Evolutionary conservation across 1,139 yeast species (phyloP).

Genomic region (Pichia sp.): DNA sequence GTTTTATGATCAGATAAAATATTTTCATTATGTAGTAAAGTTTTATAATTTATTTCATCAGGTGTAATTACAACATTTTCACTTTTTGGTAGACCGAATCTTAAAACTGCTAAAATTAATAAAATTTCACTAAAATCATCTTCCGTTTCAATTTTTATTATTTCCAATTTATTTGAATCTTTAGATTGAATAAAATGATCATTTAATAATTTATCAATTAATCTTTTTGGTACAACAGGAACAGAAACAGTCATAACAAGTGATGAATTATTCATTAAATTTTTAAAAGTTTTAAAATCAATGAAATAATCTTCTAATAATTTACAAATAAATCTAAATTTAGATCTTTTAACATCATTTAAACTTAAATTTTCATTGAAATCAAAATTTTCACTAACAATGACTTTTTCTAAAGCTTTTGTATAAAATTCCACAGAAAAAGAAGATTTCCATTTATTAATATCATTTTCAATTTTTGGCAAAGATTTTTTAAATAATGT

Average conservation of each 20-base stretch:
- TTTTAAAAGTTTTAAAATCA: constrained; percentile 11
- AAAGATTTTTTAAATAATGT: constrained; percentile 10
- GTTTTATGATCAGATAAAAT: constrained; percentile 16
- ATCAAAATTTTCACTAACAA: constrained; percentile 5
- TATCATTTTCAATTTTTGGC: constrained; percentile 13
- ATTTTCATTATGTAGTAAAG: constrained; percentile 9
- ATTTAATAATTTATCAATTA: constrained; percentile 11
- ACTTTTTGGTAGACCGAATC: constrained; percentile 14
- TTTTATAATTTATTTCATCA: constrained; percentile 8
- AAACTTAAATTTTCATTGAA: constrained; percentile 1
- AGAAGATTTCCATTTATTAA: constrained; percentile 8
- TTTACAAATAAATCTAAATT: constrained; percentile 11
- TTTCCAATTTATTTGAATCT: constrained; percentile 15
- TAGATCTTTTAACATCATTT: constrained; percentile 6
- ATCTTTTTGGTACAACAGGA: constrained; percentile 17
- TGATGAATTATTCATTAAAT: constrained; percentile 3
- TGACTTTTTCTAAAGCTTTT: constrained; percentile 11
- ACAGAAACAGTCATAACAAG: constrained; percentile 4
- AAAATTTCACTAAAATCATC: constrained; percentile 22
- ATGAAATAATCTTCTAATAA: constrained; percentile 16
- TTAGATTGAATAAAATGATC: constrained; percentile 13
- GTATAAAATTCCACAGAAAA: constrained; percentile 12
- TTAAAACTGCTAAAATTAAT: constrained; percentile 18
- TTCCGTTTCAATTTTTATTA: constrained; percentile 13
- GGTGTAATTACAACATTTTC: constrained; percentile 8